These are phyloP conservation scores for Leishmania mexicana DNA, from an alignment of 208 protist genomes.

Conservation along the genomic window DNA sequence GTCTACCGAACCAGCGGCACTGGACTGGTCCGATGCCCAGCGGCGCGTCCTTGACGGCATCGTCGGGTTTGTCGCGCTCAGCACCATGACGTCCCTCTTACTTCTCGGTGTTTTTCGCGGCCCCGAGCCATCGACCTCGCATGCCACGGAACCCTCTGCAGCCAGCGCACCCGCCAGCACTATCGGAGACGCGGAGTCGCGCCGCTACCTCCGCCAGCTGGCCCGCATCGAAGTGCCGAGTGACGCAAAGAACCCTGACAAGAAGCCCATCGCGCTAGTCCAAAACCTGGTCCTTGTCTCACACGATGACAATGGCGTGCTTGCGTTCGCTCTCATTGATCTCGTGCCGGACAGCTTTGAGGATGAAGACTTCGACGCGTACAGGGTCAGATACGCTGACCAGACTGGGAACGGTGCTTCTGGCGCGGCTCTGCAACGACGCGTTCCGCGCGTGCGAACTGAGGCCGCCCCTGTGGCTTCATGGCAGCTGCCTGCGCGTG, in stretches of 20 bases:
- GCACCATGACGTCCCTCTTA: constrained; percentile 67
- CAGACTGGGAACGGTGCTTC: neutral
- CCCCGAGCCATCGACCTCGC: constrained; percentile 8
- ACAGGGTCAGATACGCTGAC: neutral
- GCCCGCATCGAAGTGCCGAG: constrained; percentile 61
- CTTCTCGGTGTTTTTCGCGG: constrained; percentile 51
- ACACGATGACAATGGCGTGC: constrained; percentile 70
- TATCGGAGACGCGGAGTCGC: neutral
- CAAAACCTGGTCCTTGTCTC: constrained; percentile 65
- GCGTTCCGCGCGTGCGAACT: constrained; percentile 17
- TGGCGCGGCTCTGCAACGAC: constrained; percentile 13
- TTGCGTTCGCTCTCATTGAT: constrained; percentile 47
- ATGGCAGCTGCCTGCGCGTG: constrained; percentile 66
- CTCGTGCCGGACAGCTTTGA: constrained; percentile 43
- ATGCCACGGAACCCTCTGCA: neutral
- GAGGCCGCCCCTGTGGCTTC: constrained; percentile 40
- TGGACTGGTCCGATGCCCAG: constrained; percentile 26
- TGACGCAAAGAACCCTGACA: constrained; percentile 76
- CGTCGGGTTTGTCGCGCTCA: constrained; percentile 69
- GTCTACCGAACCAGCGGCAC: constrained; percentile 14
- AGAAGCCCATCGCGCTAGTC: constrained; percentile 80
- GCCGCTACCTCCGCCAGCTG: constrained; percentile 41
- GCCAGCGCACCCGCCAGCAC: neutral
- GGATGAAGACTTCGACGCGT: constrained; percentile 11
- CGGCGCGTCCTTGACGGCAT: constrained; percentile 29